A percentile compares a stretch with the other conserved stretches of the same genome.
These are phyloP conservation scores for Astragalus membranaceus DNA, from an alignment of 306 rosid genomes.

Conservation along the genomic window DNA sequence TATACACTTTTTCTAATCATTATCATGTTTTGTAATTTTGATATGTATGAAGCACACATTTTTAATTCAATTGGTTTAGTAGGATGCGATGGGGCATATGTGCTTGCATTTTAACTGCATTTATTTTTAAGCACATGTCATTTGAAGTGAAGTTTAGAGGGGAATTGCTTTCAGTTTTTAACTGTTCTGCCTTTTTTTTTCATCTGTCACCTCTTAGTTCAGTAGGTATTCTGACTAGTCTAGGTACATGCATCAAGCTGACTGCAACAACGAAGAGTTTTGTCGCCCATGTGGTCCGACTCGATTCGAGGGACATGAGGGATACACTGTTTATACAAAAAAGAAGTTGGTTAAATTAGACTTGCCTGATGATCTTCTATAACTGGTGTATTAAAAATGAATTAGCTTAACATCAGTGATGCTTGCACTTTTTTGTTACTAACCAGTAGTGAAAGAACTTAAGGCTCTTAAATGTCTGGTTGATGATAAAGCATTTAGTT, in stretches of 20 bases:
- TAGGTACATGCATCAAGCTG: not conserved
- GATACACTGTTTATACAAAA: too few relatives aligned
- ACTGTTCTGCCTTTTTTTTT: not conserved
- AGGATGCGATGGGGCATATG: not conserved
- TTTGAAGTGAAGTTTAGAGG: not conserved
- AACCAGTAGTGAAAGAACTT: not conserved
- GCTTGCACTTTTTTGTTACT: not conserved
- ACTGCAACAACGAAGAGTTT: not conserved
- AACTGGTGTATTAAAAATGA: not conserved
- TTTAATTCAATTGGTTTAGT: not conserved
- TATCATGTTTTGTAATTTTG: not conserved
- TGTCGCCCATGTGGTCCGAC: too few relatives aligned
- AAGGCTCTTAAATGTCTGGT: not conserved
- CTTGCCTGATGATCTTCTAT: not conserved
- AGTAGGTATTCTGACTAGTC: not conserved
- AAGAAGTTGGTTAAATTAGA: not conserved
- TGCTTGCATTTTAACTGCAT: not conserved
- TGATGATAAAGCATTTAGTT: not conserved
- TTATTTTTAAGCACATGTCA: not conserved
- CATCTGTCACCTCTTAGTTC: not conserved
- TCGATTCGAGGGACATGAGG: too few relatives aligned
- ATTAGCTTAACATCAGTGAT: not conserved
- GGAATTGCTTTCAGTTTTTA: not conserved
- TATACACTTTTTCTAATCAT: too few relatives aligned
- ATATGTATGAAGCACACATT: not conserved